A percentile compares a stretch with the other conserved stretches of the same genome.
These are phyloP conservation scores for Pistacia atlantica DNA, from an alignment of 345 rosid species.

Conservation along the genomic window DNA sequence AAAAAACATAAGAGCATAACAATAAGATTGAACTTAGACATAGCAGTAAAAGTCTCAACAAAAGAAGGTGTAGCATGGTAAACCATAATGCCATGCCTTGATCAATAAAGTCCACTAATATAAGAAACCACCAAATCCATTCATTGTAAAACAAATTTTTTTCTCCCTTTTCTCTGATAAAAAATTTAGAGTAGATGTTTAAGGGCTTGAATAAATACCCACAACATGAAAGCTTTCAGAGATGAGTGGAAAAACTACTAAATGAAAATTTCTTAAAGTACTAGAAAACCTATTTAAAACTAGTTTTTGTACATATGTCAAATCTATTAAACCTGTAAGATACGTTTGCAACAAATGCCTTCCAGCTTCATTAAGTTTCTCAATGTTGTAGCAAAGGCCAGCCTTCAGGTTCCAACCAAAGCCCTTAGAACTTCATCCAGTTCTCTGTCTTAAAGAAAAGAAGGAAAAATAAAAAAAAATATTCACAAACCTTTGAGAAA, in stretches of 20 bases:
- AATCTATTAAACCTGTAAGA: conserved; percentile 5
- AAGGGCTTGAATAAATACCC: not conserved
- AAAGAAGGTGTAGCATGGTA: not conserved
- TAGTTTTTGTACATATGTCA: not conserved
- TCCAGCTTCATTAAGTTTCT: conserved; percentile 14
- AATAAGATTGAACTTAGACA: not conserved
- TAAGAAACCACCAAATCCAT: conserved; percentile 5
- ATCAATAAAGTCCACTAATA: not conserved
- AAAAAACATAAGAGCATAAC: no score
- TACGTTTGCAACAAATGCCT: not conserved
- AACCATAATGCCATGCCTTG: not conserved
- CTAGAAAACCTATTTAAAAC: not conserved
- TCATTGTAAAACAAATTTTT: not conserved
- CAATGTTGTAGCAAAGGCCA: not conserved
- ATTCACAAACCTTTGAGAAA: not conserved
- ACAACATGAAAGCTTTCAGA: not conserved
- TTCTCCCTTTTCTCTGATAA: not conserved
- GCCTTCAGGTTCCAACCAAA: conserved; percentile 1
- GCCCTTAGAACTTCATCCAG: conserved; percentile 7
- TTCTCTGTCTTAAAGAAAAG: not conserved
- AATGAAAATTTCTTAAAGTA: not conserved
- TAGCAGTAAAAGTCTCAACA: not conserved
- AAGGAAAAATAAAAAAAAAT: not conserved
- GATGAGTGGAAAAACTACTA: not conserved
- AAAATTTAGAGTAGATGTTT: not conserved